phyloP scores from a whole-genome alignment of 148 eudicot species.

The Gaultheria prostrata region DNA sequence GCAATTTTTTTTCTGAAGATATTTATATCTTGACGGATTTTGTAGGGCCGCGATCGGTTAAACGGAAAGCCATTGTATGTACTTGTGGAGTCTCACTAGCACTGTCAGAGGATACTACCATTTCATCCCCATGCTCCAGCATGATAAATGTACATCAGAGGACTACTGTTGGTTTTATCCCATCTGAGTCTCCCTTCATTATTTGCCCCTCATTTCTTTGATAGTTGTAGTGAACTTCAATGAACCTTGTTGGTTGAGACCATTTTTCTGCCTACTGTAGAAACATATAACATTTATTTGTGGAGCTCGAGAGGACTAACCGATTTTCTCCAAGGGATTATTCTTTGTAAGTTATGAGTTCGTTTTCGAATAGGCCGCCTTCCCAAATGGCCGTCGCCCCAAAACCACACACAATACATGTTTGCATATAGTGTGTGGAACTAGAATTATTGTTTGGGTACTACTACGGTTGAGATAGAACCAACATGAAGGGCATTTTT shows the following conservation, averaged over 20 bases:
- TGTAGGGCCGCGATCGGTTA: constrained; percentile 76
- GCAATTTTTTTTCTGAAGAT: not conserved
- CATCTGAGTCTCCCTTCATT: not conserved
- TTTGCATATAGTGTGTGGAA: too few relatives aligned
- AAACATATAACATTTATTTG: not conserved
- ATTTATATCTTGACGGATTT: not conserved
- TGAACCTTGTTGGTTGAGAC: constrained; percentile 10
- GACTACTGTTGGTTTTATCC: constrained; percentile 18
- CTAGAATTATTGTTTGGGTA: too few relatives aligned
- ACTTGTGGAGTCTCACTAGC: constrained; percentile 75
- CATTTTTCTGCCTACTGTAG: constrained; percentile 4
- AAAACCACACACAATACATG: too few relatives aligned
- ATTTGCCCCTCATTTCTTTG: not conserved
- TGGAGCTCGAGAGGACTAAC: not conserved
- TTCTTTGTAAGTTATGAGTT: not conserved
- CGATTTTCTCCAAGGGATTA: not conserved
- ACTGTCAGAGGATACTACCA: not conserved
- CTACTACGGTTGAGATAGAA: not conserved
- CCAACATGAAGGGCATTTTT: not conserved
- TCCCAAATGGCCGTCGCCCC: not conserved
- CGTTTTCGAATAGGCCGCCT: not conserved
- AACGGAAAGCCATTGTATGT: constrained; percentile 81
- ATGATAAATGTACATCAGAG: constrained; percentile 28
- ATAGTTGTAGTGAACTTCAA: constrained; percentile 21
- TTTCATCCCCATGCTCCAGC: not conserved